phyloP scores from a whole-genome alignment of 768 basidiomycete species.

The Saitozyma sp. region DNA sequence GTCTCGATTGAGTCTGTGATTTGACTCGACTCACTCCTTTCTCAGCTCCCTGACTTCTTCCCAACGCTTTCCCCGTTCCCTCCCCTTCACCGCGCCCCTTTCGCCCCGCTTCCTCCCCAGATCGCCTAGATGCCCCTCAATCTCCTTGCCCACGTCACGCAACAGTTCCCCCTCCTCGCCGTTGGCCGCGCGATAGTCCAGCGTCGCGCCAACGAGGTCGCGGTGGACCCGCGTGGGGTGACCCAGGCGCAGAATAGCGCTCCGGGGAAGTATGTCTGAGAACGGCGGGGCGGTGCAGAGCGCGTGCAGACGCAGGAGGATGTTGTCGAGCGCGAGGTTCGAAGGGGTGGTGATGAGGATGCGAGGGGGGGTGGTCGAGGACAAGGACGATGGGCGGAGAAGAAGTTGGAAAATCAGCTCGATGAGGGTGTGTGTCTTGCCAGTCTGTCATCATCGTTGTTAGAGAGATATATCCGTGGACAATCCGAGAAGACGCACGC shows the following conservation, averaged over 20 bases:
- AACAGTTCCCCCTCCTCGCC: constrained; percentile 70
- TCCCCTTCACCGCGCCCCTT: constrained; percentile 59
- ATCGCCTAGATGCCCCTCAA: constrained; percentile 66
- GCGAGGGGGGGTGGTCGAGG: constrained; percentile 21
- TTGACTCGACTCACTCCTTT: constrained; percentile 69
- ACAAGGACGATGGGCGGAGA: constrained; percentile 16
- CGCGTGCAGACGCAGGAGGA: constrained; percentile 71
- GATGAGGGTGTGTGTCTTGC: constrained; percentile 93
- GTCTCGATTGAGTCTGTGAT: neutral
- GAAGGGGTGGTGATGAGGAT: constrained; percentile 46
- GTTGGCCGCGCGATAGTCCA: constrained; percentile 53
- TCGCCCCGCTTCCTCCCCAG: constrained; percentile 65
- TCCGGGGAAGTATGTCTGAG: constrained; percentile 46
- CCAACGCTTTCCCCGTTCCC: constrained; percentile 59
- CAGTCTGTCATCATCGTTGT: constrained; percentile 60
- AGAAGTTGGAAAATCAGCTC: constrained; percentile 79
- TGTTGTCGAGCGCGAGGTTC: constrained; percentile 82
- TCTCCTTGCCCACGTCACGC: constrained; percentile 83
- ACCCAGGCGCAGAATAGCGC: constrained; percentile 76
- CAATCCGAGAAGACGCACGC: constrained; percentile 50
- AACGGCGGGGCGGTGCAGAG: constrained; percentile 20
- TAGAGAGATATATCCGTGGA: constrained; percentile 1
- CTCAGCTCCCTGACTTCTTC: constrained; percentile 59
- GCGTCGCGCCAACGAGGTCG: constrained; percentile 52
- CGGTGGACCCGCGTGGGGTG: constrained; percentile 92